These are phyloP conservation scores for Herpotrichia juniperi DNA, from an alignment of 2,329 filamentous ascomycete genomes.

Conservation along the genomic window DNA sequence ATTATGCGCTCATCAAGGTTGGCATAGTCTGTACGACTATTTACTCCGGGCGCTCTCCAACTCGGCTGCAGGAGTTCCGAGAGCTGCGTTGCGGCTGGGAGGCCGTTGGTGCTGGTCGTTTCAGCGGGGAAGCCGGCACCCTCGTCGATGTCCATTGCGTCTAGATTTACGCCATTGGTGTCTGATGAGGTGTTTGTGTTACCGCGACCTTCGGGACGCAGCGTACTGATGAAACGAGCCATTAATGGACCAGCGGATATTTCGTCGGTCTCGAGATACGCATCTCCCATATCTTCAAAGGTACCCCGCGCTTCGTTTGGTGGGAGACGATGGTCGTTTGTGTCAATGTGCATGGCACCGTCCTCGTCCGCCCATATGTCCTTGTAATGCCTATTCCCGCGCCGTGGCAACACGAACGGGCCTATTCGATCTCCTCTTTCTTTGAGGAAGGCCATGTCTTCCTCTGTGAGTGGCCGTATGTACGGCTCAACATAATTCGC, in stretches of 20 bases:
- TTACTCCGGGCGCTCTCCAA: conserved; percentile 77
- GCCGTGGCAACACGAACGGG: conserved; percentile 84
- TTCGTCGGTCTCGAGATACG: conserved; percentile 85
- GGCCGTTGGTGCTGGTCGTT: conserved; percentile 41
- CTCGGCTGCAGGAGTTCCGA: conserved; percentile 75
- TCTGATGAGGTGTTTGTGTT: conserved; percentile 62
- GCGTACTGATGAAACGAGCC: conserved; percentile 76
- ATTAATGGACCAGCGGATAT: conserved; percentile 88
- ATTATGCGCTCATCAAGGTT: conserved; percentile 90
- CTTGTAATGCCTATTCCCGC: conserved; percentile 83
- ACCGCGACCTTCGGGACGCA: conserved; percentile 76
- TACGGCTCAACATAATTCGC: conserved; percentile 91
- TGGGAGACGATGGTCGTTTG: conserved; percentile 70
- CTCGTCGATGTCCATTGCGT: conserved; percentile 53
- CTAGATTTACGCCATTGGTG: conserved; percentile 59
- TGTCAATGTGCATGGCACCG: conserved; percentile 75
- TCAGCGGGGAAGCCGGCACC: conserved; percentile 41
- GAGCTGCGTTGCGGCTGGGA: conserved; percentile 78
- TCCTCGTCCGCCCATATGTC: conserved; percentile 97
- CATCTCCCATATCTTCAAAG: conserved; percentile 86
- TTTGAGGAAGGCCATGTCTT: conserved; percentile 90
- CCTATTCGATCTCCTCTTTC: conserved; percentile 82
- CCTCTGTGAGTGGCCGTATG: conserved; percentile 86
- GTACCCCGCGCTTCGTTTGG: conserved; percentile 83
- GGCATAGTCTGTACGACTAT: conserved; percentile 77